These are phyloP conservation scores for Miamiensis avidus DNA, from an alignment of 169 alveolate species.

Conservation along the genomic window DNA sequence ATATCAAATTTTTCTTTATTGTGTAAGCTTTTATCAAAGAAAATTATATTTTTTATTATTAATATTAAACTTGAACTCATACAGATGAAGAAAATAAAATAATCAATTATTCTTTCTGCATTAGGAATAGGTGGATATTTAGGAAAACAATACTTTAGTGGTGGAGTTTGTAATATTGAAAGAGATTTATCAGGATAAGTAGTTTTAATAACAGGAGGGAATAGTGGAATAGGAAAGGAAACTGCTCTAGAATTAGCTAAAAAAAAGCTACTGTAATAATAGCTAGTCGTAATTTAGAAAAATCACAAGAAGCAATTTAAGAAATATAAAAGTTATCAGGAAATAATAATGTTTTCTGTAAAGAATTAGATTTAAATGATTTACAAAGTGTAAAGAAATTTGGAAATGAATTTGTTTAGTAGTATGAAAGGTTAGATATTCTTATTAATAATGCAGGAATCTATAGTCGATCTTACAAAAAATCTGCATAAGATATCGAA, in stretches of 20 bases:
- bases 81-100: no score
- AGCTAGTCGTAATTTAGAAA: slow-evolving; percentile 55
- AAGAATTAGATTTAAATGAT: slow-evolving; percentile 44
- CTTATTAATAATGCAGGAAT: slow-evolving; percentile 64
- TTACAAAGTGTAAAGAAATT: slow-evolving; percentile 42
- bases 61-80: no score
- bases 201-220: slow-evolving; percentile 60
- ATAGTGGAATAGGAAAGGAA: slow-evolving; percentile 62
- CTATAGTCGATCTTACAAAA: slow-evolving; percentile 18
- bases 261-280: slow-evolving; percentile 52
- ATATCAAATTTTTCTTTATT: no score
- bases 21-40: no score
- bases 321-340: slow-evolving; percentile 7
- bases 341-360: slow-evolving; percentile 34
- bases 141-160: slow-evolving; percentile 15
- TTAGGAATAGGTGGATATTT: no score
- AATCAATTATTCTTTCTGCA: no score
- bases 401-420: slow-evolving; percentile 27
- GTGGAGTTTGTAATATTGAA: slow-evolving; percentile 24
- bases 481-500: slow-evolving; percentile 14
- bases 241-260: slow-evolving; percentile 56
- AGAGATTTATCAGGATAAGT: slow-evolving; percentile 46
- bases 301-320: slow-evolving; percentile 27
- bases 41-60: no score
- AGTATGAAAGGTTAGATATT: slow-evolving; percentile 53